Conservation (phyloP, 352 stramenopile species). For the Pythium sukuiense region DNA sequence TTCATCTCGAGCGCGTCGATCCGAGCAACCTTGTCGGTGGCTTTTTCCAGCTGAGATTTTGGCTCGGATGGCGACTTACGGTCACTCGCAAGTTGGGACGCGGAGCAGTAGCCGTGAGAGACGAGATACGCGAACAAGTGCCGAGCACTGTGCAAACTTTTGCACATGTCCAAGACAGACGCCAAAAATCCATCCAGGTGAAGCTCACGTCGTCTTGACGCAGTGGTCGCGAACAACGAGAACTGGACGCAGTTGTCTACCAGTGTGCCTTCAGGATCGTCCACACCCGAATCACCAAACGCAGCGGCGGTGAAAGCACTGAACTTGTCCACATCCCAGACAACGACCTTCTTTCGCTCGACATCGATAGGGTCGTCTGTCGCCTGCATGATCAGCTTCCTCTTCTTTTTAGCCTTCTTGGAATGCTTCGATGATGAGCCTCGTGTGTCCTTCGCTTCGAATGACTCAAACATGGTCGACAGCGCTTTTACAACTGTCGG, state of each 20-base stretch:
- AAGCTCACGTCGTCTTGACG: slow-evolving; percentile 7
- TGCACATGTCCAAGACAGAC: slow-evolving; percentile 19
- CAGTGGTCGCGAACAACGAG: slow-evolving; percentile 29
- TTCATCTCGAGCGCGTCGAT: slow-evolving; percentile 7
- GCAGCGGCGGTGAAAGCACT: slow-evolving; percentile 41
- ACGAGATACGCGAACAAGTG: slow-evolving; percentile 18
- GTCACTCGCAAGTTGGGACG: slow-evolving; percentile 14
- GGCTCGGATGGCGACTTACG: background rate
- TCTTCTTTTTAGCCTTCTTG: slow-evolving; percentile 52
- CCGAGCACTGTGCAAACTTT: slow-evolving; percentile 7
- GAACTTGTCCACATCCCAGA: slow-evolving; percentile 74
- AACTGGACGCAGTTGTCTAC: slow-evolving; percentile 63
- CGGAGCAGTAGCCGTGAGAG: slow-evolving; percentile 8
- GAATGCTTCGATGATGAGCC: slow-evolving; percentile 7
- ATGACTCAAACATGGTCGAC: slow-evolving; percentile 11
- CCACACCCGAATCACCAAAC: slow-evolving; percentile 12
- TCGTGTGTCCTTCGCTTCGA: background rate
- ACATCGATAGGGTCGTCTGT: background rate
- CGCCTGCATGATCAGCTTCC: slow-evolving; percentile 27
- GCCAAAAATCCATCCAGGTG: slow-evolving; percentile 23
- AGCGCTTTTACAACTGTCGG: slow-evolving; percentile 5
- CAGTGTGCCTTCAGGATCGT: slow-evolving; percentile 25
- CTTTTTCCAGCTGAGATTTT: background rate
- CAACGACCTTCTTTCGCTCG: background rate
- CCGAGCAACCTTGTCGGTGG: background rate